phyloP scores from a whole-genome alignment of 805 yeast genomes.

The Metschnikowia rubicola region DNA sequence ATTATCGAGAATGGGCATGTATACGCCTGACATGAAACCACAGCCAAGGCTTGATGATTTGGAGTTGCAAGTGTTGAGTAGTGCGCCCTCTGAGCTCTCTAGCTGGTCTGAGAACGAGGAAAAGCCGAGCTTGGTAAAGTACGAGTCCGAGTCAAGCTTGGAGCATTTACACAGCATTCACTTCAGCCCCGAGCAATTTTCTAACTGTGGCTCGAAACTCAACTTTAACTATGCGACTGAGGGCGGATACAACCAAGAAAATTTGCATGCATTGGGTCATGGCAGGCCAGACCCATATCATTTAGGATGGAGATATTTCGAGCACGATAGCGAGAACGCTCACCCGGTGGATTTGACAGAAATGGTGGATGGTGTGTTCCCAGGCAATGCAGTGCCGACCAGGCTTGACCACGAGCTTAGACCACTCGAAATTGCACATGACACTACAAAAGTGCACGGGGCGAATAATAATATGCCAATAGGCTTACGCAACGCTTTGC shows the following conservation, averaged over 20 bases:
- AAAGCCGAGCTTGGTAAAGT: constrained; percentile 7
- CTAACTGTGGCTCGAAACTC: not conserved
- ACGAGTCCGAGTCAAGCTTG: constrained; percentile 9
- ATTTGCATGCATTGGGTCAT: not conserved
- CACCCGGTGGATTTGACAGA: constrained; percentile 6
- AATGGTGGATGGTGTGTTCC: constrained; percentile 8
- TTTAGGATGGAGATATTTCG: constrained; percentile 4
- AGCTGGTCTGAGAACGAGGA: constrained; percentile 13
- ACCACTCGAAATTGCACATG: not conserved
- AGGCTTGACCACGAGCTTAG: not conserved
- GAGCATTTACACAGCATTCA: constrained; percentile 9
- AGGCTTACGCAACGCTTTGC: constrained; percentile 8
- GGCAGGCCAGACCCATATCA: constrained; percentile 2
- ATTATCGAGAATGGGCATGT: constrained; percentile 2
- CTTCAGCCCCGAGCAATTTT: constrained; percentile 7
- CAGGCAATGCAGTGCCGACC: not conserved
- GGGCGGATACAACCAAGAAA: not conserved
- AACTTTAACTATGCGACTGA: constrained; percentile 1
- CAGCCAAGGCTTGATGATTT: constrained; percentile 8
- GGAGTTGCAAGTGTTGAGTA: constrained; percentile 10
- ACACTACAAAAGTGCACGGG: not conserved
- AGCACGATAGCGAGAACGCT: not conserved
- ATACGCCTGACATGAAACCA: constrained; percentile 6
- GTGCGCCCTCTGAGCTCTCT: constrained; percentile 11
- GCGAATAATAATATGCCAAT: constrained; percentile 3